phyloP scores from a whole-genome alignment of 805 yeast species.

The Candida sphagnicola region DNA sequence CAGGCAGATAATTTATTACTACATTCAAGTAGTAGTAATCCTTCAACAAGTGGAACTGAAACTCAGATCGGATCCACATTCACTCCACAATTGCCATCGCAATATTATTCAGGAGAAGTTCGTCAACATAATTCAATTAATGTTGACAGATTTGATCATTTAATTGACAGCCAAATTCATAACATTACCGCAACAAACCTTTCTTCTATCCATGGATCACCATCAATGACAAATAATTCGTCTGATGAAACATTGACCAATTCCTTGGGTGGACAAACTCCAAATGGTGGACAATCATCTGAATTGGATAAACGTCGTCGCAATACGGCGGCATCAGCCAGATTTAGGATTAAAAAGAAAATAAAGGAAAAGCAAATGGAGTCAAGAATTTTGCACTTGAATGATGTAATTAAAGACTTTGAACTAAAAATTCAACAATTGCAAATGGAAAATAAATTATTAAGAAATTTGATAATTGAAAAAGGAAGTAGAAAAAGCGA shows the following conservation, averaged over 20 bases:
- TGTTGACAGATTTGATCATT: constrained; percentile 3
- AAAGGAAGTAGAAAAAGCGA: constrained; percentile 43
- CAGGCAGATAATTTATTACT: not conserved
- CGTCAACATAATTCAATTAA: not conserved
- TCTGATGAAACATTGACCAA: constrained; percentile 4
- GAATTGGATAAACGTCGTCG: constrained; percentile 50
- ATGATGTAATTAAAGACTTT: constrained; percentile 41
- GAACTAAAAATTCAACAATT: constrained; percentile 47
- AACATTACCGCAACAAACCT: not conserved
- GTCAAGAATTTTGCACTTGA: constrained; percentile 37
- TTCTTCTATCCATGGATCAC: not conserved
- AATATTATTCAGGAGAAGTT: not conserved
- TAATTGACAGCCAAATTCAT: not conserved
- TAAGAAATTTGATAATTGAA: constrained; percentile 51
- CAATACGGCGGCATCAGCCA: constrained; percentile 63
- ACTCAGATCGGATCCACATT: not conserved
- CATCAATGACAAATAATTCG: not conserved
- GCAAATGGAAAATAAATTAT: constrained; percentile 59
- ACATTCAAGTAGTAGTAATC: not conserved
- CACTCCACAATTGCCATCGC: constrained; percentile 6
- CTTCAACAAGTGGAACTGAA: not conserved
- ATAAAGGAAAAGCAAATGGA: constrained; percentile 58
- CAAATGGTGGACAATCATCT: constrained; percentile 7
- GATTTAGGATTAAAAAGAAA: constrained; percentile 62
- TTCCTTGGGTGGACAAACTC: constrained; percentile 1